Base-by-base conservation (phyloP, 1,139 yeast species). In the Kluyveromyces sp. region DNA sequence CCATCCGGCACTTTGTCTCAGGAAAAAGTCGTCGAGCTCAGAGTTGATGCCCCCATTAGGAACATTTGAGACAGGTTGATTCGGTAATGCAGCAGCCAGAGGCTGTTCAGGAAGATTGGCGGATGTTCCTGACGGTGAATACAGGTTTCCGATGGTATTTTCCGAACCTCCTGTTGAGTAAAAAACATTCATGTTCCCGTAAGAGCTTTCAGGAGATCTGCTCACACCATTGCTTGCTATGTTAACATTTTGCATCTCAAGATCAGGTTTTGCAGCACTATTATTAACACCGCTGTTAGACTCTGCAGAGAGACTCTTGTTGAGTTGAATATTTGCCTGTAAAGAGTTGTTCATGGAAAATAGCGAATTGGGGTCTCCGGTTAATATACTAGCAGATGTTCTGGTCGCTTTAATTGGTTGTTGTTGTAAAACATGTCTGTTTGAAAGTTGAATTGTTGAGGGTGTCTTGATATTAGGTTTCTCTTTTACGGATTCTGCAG, bases 1-100 rank as follows among this genome's bases (percentile, higher is more conserved):
- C 95, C 95, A 86, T 28, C 87, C 89, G 40, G 80, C 77, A 18
- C 88, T 82, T 56, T 86, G 95, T 64, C 83, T 88, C 59, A 81
- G 86, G 70, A 84, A 74, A 63, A 81, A 67, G 17, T 54, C 48
- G 44, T 66, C 64, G 34, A 52, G 46, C 33, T 56, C 63, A 6
- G 57, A 54, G n/a, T 54, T 46, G 25, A 54, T 59, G 40, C 29
- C 29, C 15, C 26, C 33, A 15, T 29, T 29, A 12, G 18, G 31
- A 8, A n/a, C 2, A 37, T 2, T 37, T 6, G 34, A 8, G 13
- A 16, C 25, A 12, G 28, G 35, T 13, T 38, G 41, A 12, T 26
- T 12, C 7, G 38, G 28, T 4, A 35, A 22, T 7, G 39, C 17
- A 11, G 16, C 36, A 9, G 26, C 13, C 13, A 33, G 7, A 13